Percentiles rank a stretch among this genome's conserved stretches.
These are phyloP conservation scores for Erodium texanum DNA, from an alignment of 441 rosid genomes.

Conservation along the genomic window DNA sequence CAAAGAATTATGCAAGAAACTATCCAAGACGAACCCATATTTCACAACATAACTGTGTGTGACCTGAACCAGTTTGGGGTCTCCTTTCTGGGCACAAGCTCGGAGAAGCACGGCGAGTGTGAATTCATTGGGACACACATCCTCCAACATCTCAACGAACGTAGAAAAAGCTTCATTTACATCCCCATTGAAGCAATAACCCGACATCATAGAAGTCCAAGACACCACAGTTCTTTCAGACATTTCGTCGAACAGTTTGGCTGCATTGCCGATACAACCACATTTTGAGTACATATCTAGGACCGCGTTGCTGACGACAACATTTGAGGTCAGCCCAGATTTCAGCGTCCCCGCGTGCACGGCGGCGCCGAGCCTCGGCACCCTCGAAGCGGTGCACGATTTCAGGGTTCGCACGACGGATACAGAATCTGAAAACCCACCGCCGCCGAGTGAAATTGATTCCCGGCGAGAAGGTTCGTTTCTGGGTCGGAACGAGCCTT, in stretches of 20 bases:
- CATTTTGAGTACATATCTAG: background rate
- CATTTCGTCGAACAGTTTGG: background rate
- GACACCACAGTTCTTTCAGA: background rate
- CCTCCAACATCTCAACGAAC: background rate
- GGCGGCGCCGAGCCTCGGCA: slow-evolving; percentile 19
- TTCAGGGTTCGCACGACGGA: background rate
- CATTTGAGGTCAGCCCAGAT: slow-evolving; percentile 4
- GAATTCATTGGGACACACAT: background rate
- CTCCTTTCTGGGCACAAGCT: background rate
- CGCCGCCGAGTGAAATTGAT: background rate
- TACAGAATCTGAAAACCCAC: background rate
- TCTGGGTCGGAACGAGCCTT: no score
- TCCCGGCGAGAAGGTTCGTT: background rate
- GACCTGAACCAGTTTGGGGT: background rate
- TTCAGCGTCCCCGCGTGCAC: slow-evolving; percentile 20
- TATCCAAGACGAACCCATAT: background rate
- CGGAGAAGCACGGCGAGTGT: background rate
- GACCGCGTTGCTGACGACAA: background rate
- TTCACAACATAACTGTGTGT: background rate
- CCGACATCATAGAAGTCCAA: background rate
- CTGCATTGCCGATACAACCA: background rate
- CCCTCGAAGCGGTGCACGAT: slow-evolving; percentile 9
- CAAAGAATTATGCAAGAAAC: background rate
- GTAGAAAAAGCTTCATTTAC: background rate
- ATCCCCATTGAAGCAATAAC: background rate